A percentile compares a stretch with the other conserved stretches of the same genome.
phyloP scores from a whole-genome alignment of 2,329 filamentous ascomycete species.

The Stenocarpella maydis region DNA sequence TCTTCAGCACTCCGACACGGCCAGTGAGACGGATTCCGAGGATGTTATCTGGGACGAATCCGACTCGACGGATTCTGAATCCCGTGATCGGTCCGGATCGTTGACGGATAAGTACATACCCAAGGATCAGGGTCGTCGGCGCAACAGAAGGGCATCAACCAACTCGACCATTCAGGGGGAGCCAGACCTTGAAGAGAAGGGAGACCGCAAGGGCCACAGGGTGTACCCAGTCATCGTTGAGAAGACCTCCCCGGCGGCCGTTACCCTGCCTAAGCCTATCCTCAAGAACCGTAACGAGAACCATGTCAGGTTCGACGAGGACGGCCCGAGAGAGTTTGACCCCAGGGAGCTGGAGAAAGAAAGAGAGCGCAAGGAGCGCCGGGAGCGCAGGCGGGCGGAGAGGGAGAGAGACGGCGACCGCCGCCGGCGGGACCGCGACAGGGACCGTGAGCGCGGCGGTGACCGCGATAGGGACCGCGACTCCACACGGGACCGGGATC shows the following conservation, averaged over 20 bases:
- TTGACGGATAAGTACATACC: slow-evolving; percentile 36
- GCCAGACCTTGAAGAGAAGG: slow-evolving; percentile 35
- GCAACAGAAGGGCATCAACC: slow-evolving; percentile 40
- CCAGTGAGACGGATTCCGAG: slow-evolving; percentile 39
- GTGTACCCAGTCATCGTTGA: slow-evolving; percentile 52
- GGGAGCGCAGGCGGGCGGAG: slow-evolving; percentile 25
- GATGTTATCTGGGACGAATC: slow-evolving; percentile 42
- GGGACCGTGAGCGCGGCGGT: slow-evolving; percentile 38
- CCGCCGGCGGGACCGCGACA: slow-evolving; percentile 41
- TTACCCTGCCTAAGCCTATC: slow-evolving; percentile 62
- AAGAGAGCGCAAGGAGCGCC: slow-evolving; percentile 34
- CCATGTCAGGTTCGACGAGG: slow-evolving; percentile 61
- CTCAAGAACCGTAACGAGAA: slow-evolving; percentile 68
- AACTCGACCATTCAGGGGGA: slow-evolving; percentile 52
- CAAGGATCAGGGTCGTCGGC: slow-evolving; percentile 34
- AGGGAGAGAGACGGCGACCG: slow-evolving; percentile 38
- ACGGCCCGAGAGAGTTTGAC: slow-evolving; percentile 54
- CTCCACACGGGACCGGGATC: slow-evolving; percentile 40
- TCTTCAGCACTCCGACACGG: slow-evolving; percentile 34
- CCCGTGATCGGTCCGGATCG: slow-evolving; percentile 30
- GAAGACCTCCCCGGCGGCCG: slow-evolving; percentile 45
- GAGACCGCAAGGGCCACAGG: slow-evolving; percentile 39
- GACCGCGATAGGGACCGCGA: slow-evolving; percentile 38
- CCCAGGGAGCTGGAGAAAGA: slow-evolving; percentile 42
- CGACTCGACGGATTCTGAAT: slow-evolving; percentile 41